A percentile compares a stretch with the other conserved stretches of the same genome.
These are phyloP conservation scores for Solanum hybrid DNA, from an alignment of 305 asterid species.

Conservation along the genomic window DNA sequence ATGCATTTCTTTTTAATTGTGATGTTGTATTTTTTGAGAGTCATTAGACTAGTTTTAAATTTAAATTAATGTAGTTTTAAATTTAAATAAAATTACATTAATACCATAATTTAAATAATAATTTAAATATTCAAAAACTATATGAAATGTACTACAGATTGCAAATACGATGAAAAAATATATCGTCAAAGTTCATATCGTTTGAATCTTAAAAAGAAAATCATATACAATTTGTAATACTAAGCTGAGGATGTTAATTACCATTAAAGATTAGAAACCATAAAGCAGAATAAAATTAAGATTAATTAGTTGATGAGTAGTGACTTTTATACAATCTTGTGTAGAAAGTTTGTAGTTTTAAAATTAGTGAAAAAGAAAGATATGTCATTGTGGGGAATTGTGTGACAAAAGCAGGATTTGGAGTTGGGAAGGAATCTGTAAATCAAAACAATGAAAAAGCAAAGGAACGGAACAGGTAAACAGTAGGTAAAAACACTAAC, in stretches of 20 bases:
- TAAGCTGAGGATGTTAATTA: not conserved
- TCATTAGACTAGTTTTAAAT: too few relatives aligned
- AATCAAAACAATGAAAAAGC: slow-evolving; percentile 11
- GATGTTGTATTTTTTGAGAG: not conserved
- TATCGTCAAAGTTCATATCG: too few relatives aligned
- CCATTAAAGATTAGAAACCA: not conserved
- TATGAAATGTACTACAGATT: too few relatives aligned
- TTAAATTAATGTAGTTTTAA: too few relatives aligned
- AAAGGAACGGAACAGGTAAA: slow-evolving; percentile 9
- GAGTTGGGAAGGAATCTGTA: not conserved
- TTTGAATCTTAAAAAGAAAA: not conserved
- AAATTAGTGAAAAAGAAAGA: not conserved
- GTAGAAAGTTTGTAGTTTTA: not conserved
- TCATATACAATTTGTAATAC: not conserved
- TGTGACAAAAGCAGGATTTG: slow-evolving; percentile 2
- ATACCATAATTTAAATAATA: too few relatives aligned
- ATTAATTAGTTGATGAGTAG: not conserved
- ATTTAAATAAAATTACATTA: not conserved
- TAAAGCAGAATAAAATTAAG: not conserved
- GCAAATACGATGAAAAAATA: not conserved
- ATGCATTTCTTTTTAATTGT: not conserved
- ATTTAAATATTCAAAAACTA: too few relatives aligned
- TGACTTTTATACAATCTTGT: not conserved
- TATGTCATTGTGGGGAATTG: not conserved
- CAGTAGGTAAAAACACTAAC: slow-evolving; percentile 22